These are phyloP conservation scores for Oryza brachyantha DNA, from an alignment of 176 grass and related monocot genomes.

Conservation along the genomic window DNA sequence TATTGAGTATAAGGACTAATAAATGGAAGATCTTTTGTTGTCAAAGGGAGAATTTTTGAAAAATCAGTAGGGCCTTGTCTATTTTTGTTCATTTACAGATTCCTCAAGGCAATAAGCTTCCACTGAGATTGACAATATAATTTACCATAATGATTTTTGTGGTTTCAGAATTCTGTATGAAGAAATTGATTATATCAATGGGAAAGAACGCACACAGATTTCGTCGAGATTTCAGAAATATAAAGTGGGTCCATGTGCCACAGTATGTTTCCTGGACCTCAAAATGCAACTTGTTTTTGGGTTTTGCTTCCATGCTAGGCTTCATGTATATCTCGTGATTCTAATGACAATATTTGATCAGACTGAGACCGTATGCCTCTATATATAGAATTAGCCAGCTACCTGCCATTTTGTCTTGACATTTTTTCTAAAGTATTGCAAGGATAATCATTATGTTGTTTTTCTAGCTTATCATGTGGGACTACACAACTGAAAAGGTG, in stretches of 20 bases:
- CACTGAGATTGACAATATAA: neutral
- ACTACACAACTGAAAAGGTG: constrained; percentile 84
- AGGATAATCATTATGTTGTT: constrained; percentile 24
- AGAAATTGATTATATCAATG: constrained; percentile 99
- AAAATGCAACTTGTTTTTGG: constrained; percentile 11
- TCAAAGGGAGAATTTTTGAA: neutral
- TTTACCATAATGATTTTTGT: constrained; percentile 13
- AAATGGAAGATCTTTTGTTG: neutral
- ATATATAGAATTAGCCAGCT: neutral
- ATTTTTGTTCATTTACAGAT: neutral
- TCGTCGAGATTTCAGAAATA: constrained; percentile 96
- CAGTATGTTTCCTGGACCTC: constrained; percentile 59
- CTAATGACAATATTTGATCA: neutral
- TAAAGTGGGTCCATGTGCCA: constrained; percentile 95
- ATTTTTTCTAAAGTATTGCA: constrained; percentile 23
- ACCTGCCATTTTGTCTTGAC: neutral
- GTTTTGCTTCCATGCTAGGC: constrained; percentile 25
- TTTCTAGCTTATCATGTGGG: constrained; percentile 92
- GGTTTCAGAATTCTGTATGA: constrained; percentile 90
- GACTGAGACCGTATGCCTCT: neutral
- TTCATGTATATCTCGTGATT: neutral
- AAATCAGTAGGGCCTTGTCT: neutral
- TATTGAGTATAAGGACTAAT: neutral
- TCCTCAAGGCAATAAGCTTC: neutral
- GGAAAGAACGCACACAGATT: constrained; percentile 97